Evolutionary conservation across 2,329 filamentous ascomycete genomes (phyloP).

Genomic region (Aureobasidium sp.): DNA sequence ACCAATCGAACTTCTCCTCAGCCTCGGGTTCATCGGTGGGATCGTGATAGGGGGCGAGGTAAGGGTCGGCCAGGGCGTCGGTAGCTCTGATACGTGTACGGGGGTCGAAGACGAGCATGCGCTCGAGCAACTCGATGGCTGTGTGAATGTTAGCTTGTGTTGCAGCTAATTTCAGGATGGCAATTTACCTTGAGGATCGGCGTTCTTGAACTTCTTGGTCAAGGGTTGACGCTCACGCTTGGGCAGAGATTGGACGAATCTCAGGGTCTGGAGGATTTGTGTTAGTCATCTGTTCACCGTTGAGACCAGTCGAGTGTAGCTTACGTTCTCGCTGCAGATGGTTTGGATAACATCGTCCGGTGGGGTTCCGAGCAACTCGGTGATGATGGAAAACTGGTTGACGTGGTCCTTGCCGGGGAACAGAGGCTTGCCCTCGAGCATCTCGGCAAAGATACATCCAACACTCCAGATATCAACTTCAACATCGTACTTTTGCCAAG

Average conservation of each 20-base stretch:
- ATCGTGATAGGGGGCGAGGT: slow-evolving; percentile 94
- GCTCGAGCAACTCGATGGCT: slow-evolving; percentile 91
- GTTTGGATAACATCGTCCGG: slow-evolving; percentile 98
- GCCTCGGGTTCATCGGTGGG: slow-evolving; percentile 92
- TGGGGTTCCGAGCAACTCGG: slow-evolving; percentile 88
- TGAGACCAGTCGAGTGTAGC: not conserved
- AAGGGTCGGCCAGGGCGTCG: slow-evolving; percentile 81
- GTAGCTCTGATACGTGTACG: slow-evolving; percentile 85
- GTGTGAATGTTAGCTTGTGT: slow-evolving; percentile 15
- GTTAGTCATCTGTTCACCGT: not conserved
- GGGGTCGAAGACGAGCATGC: slow-evolving; percentile 98
- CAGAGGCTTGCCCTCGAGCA: slow-evolving; percentile 95
- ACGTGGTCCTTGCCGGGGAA: slow-evolving; percentile 99
- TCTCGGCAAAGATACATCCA: slow-evolving; percentile 97
- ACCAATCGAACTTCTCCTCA: slow-evolving; percentile 99
- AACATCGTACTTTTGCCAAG: slow-evolving; percentile 99
- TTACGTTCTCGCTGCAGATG: slow-evolving; percentile 94
- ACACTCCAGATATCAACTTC: slow-evolving; percentile 99
- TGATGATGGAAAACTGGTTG: slow-evolving; percentile 99
- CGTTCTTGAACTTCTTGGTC: slow-evolving; percentile 86
- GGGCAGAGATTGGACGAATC: slow-evolving; percentile 95
- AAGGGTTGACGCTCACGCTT: slow-evolving; percentile 88
- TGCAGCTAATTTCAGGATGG: slow-evolving; percentile 20
- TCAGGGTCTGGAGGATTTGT: slow-evolving; percentile 58
- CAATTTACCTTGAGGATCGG: slow-evolving; percentile 65